These are phyloP conservation scores for Xylariomycetidae sp. DNA, from an alignment of 2,329 filamentous ascomycete species.

Conservation along the genomic window DNA sequence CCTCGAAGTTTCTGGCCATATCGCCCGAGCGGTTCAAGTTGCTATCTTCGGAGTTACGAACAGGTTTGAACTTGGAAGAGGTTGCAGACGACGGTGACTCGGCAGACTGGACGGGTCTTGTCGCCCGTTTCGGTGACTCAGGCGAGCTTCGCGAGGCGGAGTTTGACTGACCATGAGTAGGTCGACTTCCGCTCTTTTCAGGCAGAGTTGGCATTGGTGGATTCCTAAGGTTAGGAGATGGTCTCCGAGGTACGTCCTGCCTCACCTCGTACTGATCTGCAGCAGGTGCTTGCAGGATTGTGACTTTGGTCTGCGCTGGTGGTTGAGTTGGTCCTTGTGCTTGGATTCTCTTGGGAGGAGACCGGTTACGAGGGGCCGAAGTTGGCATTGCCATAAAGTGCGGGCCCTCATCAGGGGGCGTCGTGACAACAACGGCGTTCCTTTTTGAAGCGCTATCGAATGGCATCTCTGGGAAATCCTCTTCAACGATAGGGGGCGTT, in stretches of 20 bases:
- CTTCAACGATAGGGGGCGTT: slow-evolving; percentile 38
- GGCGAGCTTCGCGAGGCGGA: slow-evolving; percentile 17
- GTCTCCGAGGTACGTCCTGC: slow-evolving; percentile 16
- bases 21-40: slow-evolving; percentile 45
- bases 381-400: neutral
- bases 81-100: slow-evolving; percentile 48
- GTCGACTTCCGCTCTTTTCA: slow-evolving; percentile 24
- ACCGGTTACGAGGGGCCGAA: neutral
- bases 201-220: slow-evolving; percentile 26
- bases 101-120: slow-evolving; percentile 37
- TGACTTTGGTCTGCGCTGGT: slow-evolving; percentile 17
- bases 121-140: slow-evolving; percentile 24
- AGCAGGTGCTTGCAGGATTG: slow-evolving; percentile 11
- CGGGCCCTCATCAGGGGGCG: slow-evolving; percentile 7
- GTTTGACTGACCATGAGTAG: slow-evolving; percentile 13
- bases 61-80: slow-evolving; percentile 46
- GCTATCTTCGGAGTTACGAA: slow-evolving; percentile 56
- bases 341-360: slow-evolving; percentile 12
- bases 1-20: slow-evolving; percentile 67
- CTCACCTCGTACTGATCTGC: slow-evolving; percentile 15
- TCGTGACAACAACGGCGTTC: slow-evolving; percentile 9
- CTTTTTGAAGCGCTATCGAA: slow-evolving; percentile 11
- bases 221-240: slow-evolving; percentile 13
- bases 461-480: slow-evolving; percentile 18
- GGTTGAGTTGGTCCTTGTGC: slow-evolving; percentile 9